phyloP scores from a whole-genome alignment of 805 yeast genomes.

The Ogataea pini region DNA sequence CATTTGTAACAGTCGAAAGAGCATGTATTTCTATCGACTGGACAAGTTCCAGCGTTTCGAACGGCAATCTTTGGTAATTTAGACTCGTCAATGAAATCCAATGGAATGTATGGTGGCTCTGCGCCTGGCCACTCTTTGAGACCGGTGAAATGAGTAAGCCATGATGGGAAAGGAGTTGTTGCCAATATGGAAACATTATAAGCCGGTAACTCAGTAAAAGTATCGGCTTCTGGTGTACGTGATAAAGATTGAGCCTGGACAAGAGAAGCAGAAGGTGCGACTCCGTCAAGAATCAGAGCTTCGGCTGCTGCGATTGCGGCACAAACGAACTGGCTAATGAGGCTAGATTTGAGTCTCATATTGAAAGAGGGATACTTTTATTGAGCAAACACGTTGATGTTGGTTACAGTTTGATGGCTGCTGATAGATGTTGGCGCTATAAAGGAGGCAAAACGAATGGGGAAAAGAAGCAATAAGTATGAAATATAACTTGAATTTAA shows the following conservation, averaged over 20 bases:
- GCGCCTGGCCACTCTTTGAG: slow-evolving; percentile 79
- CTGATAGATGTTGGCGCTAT: not conserved
- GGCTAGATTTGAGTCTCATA: not conserved
- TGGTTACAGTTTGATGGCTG: too few species aligned
- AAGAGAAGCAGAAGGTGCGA: not conserved
- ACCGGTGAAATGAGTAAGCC: slow-evolving; percentile 80
- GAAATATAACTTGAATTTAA: not conserved
- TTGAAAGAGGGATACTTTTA: slow-evolving; percentile 1
- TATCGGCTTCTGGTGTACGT: not conserved
- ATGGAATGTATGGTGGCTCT: slow-evolving; percentile 85
- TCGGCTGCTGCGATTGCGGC: not conserved
- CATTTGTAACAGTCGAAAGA: slow-evolving; percentile 88
- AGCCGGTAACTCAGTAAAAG: slow-evolving; percentile 19
- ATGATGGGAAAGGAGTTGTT: slow-evolving; percentile 57
- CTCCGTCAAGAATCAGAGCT: not conserved
- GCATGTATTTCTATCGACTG: slow-evolving; percentile 53
- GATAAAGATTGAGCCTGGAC: not conserved
- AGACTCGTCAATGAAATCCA: slow-evolving; percentile 64
- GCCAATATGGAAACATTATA: slow-evolving; percentile 31
- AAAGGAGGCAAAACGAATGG: not conserved
- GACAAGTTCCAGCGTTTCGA: slow-evolving; percentile 63
- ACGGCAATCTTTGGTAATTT: slow-evolving; percentile 49
- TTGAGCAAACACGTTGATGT: not conserved
- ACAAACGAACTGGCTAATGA: not conserved
- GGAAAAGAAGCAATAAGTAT: slow-evolving; percentile 5